Evolutionary conservation across 1,284 basidiomycete genomes (phyloP), one percentile per base, ranked within the genome.

Genomic region (Cryptococcus sp.): DNA sequence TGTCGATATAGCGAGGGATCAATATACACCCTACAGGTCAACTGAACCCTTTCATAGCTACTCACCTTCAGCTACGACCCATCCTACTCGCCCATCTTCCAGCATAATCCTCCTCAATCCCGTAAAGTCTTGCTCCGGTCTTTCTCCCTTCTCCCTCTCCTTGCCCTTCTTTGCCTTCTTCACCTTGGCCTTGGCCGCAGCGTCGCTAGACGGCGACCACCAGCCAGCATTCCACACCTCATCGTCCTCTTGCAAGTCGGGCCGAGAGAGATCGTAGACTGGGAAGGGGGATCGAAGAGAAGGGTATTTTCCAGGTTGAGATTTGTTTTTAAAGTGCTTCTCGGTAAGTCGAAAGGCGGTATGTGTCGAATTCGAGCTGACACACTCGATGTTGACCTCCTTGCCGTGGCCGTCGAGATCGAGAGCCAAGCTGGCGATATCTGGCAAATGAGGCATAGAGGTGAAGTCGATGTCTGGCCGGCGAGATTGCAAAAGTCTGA

Each of bases 1-100:
- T 71, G 4, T 80, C 73, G 14, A 93, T 61, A 63, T 84, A 90
- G 1, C 77, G 76, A 6, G 89, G 89, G 4, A 94, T 73, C 18
- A 93, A 68, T 18, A 93, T 82, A 22, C 93, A 79, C 18, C 91
- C 91, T 93, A 51, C 10, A 4, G 19, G 12, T 32, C 31, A 32
- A 16, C 31, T 9, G 16, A 16, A 32, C 31, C 16, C 31, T 32
- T 16, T n/a, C 19, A 38, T 7, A 7, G 18, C 40, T n/a, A 53
- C 64, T 26, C 37, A 72, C 71, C 72, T 12, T 67, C 60, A 2
- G 60, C 57, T 1, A 74, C 60, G 6, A 74, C 48, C 42, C 56
- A 74, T 11, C 51, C 70, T 7, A 31, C 28, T 35, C 52, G 41
- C 9, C 67, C 67, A 19, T 59, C 66, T 0, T 3, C 31, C 16